Evolutionary conservation across 2,329 filamentous ascomycete genomes (phyloP), one percentile per base, ranked within the genome.

Genomic region (Phialophora macrospora): DNA sequence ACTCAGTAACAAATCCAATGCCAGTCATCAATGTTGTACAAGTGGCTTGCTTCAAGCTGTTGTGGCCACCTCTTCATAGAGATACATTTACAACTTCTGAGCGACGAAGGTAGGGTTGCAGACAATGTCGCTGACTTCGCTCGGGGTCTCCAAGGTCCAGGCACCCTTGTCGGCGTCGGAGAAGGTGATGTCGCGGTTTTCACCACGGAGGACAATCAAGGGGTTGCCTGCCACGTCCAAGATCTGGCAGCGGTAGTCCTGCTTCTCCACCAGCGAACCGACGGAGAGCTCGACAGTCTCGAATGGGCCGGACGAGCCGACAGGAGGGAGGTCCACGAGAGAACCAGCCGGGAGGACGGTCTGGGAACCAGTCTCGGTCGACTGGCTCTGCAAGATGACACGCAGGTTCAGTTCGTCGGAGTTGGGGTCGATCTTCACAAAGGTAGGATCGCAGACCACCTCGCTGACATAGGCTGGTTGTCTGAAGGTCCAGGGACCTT

Each of bases 51-150:
- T 30, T 41, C 58, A 12, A 52, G 24, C 46, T 12, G 22, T 48
- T 1, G 5, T 11, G 22, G 34, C 26, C 46, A 30, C 20, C 17
- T 12, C 48, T 0, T 60, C 46, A 26, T 12, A 22, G n/a, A 52
- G 17, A 14, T 7, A 6, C 34, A 11, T 62, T 61, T 54, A 61
- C 49, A 54, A 22, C 55, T 58, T 69, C 62, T 68, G 54, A 17
- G 57, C 57, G 34, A 63, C 66, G 26, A 68, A 68, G 60, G 63
- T 60, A 52, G 63, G 66, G 26, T 68, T 58, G 44, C 66, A 68
- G 38, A 75, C 74, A 28, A 77, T 77, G 60, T 77, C 75, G 59
- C 76, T 72, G 41, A 77, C 77, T 49, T 74, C 74, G 58, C 77
- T 64, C 78, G 75, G 1, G 74, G 75, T 59, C 73, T 74, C 8